Evolutionary conservation across 352 stramenopile genomes (phyloP).

Genomic region (Pythium myriotylum): DNA sequence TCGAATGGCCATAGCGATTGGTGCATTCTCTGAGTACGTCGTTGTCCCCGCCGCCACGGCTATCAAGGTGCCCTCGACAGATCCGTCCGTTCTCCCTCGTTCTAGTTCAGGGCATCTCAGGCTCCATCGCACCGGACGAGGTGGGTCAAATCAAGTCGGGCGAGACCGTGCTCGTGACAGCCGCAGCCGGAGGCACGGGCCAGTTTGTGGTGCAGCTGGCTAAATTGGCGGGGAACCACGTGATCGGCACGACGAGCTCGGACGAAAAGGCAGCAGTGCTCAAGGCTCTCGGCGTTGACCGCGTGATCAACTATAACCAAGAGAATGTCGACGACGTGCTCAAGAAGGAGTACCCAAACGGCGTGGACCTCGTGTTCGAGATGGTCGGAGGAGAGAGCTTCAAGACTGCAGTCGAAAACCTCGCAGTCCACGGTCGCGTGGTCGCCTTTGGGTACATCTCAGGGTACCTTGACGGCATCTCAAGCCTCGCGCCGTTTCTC

Average conservation of each 20-base stretch:
- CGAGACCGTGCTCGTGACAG: conserved; percentile 67
- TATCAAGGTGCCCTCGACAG: conserved; percentile 11
- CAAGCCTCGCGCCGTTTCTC: conserved; percentile 10
- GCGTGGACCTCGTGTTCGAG: conserved; percentile 70
- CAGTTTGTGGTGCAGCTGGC: conserved; percentile 85
- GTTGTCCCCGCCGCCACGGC: conserved; percentile 16
- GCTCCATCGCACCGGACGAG: conserved; percentile 50
- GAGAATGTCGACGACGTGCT: conserved; percentile 57
- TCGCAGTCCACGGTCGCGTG: conserved; percentile 55
- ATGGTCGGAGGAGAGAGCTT: conserved; percentile 61
- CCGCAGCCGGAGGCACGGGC: conserved; percentile 69
- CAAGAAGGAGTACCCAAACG: conserved; percentile 75
- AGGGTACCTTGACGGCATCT: conserved; percentile 39
- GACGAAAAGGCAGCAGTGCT: conserved; percentile 85
- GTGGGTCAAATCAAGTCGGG: conserved; percentile 59
- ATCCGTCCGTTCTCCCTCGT: conserved; percentile 34
- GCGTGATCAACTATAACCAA: conserved; percentile 89
- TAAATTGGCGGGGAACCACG: conserved; percentile 77
- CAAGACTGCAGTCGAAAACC: conserved; percentile 52
- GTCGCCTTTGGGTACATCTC: conserved; percentile 65
- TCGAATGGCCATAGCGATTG: conserved; percentile 9
- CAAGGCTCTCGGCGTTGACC: conserved; percentile 61
- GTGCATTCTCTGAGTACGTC: conserved; percentile 27
- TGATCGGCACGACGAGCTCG: conserved; percentile 83
- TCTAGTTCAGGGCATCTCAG: conserved; percentile 44